A percentile compares a stretch with the other conserved stretches of the same genome.
phyloP scores from a whole-genome alignment of 2,329 filamentous ascomycete genomes.

The Alternaria sp. region DNA sequence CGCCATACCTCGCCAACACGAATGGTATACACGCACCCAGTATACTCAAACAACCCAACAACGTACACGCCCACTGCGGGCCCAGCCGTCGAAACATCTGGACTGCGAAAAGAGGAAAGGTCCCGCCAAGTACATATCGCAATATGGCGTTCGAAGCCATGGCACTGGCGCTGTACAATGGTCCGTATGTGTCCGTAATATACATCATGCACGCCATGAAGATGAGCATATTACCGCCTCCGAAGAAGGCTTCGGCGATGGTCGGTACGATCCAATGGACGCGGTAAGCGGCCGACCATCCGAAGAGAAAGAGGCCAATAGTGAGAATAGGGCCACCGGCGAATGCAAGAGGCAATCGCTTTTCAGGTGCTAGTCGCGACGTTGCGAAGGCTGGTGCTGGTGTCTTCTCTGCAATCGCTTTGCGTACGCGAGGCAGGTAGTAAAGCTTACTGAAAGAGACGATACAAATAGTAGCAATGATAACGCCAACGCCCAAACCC shows the following conservation, averaged over 20 bases:
- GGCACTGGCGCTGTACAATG: slow-evolving; percentile 63
- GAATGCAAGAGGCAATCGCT: slow-evolving; percentile 44
- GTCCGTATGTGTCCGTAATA: slow-evolving; percentile 52
- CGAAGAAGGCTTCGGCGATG: slow-evolving; percentile 31
- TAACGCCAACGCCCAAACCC: slow-evolving; percentile 5
- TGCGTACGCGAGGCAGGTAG: slow-evolving; percentile 1
- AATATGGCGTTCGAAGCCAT: slow-evolving; percentile 65
- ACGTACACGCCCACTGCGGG: slow-evolving; percentile 15
- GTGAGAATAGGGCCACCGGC: slow-evolving; percentile 44
- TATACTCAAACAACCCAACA: slow-evolving; percentile 15
- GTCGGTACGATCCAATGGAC: slow-evolving; percentile 50
- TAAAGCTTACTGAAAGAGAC: slow-evolving; percentile 4
- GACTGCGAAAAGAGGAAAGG: slow-evolving; percentile 67
- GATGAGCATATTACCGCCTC: slow-evolving; percentile 6
- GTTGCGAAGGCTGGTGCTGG: slow-evolving; percentile 13
- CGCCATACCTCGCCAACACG: slow-evolving; percentile 20
- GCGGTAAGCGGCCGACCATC: slow-evolving; percentile 44
- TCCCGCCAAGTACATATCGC: slow-evolving; percentile 62
- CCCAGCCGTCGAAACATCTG: slow-evolving; percentile 45
- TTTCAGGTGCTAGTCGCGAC: slow-evolving; percentile 31
- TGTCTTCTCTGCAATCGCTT: neutral
- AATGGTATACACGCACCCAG: slow-evolving; percentile 13
- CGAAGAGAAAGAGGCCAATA: slow-evolving; percentile 48
- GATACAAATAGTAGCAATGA: slow-evolving; percentile 3
- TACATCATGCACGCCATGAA: slow-evolving; percentile 18